A percentile compares a stretch with the other conserved stretches of the same genome.
Conservation (phyloP, 352 stramenopile genomes). For the Phytophthora quininea region DNA sequence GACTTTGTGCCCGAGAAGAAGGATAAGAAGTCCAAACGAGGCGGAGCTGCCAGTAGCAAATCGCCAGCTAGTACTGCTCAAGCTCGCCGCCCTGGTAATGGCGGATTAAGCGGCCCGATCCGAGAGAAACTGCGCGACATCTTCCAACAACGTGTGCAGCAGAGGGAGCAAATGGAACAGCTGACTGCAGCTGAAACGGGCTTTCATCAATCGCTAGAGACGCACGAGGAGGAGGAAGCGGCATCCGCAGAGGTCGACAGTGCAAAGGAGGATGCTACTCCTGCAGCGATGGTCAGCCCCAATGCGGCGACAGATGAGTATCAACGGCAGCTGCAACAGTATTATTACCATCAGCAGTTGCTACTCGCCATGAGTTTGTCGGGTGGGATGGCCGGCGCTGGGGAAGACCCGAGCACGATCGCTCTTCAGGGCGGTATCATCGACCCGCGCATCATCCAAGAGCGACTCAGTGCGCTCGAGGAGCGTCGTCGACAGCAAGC, state of each 20-base stretch:
- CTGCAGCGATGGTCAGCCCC: conserved; percentile 15
- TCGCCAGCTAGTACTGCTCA: conserved; percentile 1
- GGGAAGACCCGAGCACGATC: conserved; percentile 27
- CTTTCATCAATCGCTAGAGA: conserved; percentile 38
- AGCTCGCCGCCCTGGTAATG: conserved; percentile 8
- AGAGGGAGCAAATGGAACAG: conserved; percentile 46
- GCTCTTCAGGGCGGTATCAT: conserved; percentile 54
- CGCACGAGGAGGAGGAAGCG: conserved; percentile 17
- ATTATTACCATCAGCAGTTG: conserved; percentile 74
- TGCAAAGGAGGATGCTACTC: conserved; percentile 6
- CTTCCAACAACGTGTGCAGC: conserved; percentile 64
- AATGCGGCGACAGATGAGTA: conserved; percentile 46
- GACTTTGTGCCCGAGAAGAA: neutral
- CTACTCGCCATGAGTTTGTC: conserved; percentile 47
- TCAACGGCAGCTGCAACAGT: conserved; percentile 64
- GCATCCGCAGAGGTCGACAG: conserved; percentile 1
- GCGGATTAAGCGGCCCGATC: conserved; percentile 31
- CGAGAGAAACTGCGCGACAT: conserved; percentile 65
- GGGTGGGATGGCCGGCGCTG: neutral
- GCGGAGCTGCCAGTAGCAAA: conserved; percentile 2
- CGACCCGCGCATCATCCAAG: conserved; percentile 67
- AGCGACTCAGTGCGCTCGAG: conserved; percentile 57
- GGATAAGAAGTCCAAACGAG: conserved; percentile 21
- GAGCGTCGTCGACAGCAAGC: conserved; percentile 56
- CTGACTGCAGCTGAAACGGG: conserved; percentile 19